A percentile compares a stretch with the other conserved stretches of the same genome.
phyloP scores from a whole-genome alignment of 192 early-diverging fungal species.

The Backusella tarrabulga region DNA sequence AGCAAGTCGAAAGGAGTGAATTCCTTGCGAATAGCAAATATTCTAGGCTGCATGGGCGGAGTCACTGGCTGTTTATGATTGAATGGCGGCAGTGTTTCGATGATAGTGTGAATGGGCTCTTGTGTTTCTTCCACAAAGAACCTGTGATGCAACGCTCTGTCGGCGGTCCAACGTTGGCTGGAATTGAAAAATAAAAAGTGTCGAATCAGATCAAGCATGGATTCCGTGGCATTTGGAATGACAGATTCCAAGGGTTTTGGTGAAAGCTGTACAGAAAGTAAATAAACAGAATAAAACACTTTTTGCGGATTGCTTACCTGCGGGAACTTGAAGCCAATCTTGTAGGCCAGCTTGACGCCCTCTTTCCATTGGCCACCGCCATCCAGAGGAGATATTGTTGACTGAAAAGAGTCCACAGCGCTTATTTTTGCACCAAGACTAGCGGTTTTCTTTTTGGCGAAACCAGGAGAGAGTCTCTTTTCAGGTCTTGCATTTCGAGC shows the following conservation, averaged over 20 bases:
- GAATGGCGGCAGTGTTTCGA: not conserved
- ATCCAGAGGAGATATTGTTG: not conserved
- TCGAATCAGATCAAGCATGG: constrained; percentile 61
- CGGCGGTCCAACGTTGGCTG: constrained; percentile 68
- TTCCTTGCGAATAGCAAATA: not conserved
- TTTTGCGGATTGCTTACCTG: constrained; percentile 27
- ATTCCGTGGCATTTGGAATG: constrained; percentile 58
- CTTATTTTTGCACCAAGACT: not conserved
- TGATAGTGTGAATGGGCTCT: not conserved
- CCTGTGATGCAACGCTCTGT: constrained; percentile 50
- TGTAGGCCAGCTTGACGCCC: constrained; percentile 63
- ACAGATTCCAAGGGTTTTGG: constrained; percentile 56
- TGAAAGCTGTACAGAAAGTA: constrained; percentile 7
- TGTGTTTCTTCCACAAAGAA: constrained; percentile 22
- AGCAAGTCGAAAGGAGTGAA: constrained; percentile 5
- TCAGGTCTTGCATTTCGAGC: constrained; percentile 7
- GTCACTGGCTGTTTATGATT: not conserved
- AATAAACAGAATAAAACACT: not conserved
- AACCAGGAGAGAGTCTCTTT: constrained; percentile 31
- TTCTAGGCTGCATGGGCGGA: not conserved
- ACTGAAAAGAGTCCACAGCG: not conserved
- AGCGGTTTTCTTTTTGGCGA: constrained; percentile 22
- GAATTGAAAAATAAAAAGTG: constrained; percentile 82
- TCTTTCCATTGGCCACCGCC: constrained; percentile 69
- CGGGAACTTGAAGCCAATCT: constrained; percentile 65